Evolutionary conservation across 352 stramenopile genomes (phyloP).

Genomic region (Phytophthora rubi): DNA sequence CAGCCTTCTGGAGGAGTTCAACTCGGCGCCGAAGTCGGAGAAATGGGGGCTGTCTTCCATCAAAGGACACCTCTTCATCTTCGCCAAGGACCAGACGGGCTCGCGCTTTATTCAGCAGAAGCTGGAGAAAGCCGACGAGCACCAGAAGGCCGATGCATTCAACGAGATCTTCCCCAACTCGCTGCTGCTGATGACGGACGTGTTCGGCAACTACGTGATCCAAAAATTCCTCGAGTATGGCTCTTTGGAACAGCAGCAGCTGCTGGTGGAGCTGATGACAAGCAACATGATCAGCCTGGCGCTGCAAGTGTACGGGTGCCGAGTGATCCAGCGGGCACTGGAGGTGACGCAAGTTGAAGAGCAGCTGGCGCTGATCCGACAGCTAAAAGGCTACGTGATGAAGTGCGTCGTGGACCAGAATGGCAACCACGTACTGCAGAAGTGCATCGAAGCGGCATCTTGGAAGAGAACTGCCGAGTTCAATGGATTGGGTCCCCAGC

Average conservation of each 20-base stretch:
- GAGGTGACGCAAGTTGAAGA: constrained; percentile 78
- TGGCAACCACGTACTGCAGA: constrained; percentile 99
- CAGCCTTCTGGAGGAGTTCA: constrained; percentile 86
- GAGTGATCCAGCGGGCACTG: constrained; percentile 96
- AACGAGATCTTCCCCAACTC: constrained; percentile 85
- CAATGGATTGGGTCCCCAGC: constrained; percentile 28
- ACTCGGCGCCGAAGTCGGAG: constrained; percentile 64
- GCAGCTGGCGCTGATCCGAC: constrained; percentile 77
- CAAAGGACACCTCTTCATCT: constrained; percentile 85
- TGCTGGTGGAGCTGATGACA: constrained; percentile 88
- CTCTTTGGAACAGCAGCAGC: constrained; percentile 84
- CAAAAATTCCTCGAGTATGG: constrained; percentile 98
- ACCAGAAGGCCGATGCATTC: constrained; percentile 76
- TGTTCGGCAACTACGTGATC: constrained; percentile 99
- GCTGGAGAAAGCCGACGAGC: constrained; percentile 84
- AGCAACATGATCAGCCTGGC: constrained; percentile 95
- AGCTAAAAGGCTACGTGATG: constrained; percentile 84
- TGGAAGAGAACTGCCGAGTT: constrained; percentile 45
- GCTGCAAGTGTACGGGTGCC: constrained; percentile 96
- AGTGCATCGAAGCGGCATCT: constrained; percentile 95
- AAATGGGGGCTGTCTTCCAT: constrained; percentile 86
- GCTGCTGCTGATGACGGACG: constrained; percentile 89
- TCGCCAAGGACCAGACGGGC: constrained; percentile 86
- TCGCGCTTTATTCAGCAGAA: constrained; percentile 91
- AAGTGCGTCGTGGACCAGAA: constrained; percentile 98